These are phyloP conservation scores for Boletus smithii DNA, from an alignment of 1,284 basidiomycete species.

Conservation along the genomic window DNA sequence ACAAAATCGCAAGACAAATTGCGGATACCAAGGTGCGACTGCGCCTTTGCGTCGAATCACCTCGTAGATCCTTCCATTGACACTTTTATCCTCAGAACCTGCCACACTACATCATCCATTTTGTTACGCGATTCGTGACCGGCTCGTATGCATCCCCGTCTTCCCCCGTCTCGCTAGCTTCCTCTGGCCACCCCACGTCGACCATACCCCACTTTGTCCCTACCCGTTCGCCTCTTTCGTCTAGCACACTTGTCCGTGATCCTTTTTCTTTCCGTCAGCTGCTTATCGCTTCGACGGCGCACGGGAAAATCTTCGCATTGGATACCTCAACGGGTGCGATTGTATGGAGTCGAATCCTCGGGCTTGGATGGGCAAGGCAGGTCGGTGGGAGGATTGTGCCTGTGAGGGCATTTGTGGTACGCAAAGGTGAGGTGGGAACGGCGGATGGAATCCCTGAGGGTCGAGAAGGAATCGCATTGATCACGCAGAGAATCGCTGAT, in stretches of 20 bases:
- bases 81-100: conserved; percentile 51
- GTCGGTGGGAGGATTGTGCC: conserved; percentile 54
- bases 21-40: conserved; percentile 55
- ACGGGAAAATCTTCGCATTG: conserved; percentile 80
- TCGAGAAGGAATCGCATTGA: conserved; percentile 50
- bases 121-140: conserved; percentile 69
- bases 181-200: conserved; percentile 8
- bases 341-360: conserved; percentile 73
- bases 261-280: conserved; percentile 88
- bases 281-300: conserved; percentile 67
- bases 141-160: conserved; percentile 53
- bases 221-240: conserved; percentile 29
- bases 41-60: not conserved
- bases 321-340: conserved; percentile 76
- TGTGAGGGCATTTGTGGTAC: conserved; percentile 44
- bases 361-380: conserved; percentile 58
- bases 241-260: conserved; percentile 56
- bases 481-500: conserved; percentile 56
- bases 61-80: not conserved
- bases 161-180: conserved; percentile 34
- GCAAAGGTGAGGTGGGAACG: conserved; percentile 6
- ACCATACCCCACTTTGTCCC: conserved; percentile 36
- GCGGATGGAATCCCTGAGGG: conserved; percentile 3
- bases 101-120: conserved; percentile 66
- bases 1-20: conserved; percentile 59